A percentile compares a stretch with the other conserved stretches of the same genome.
Evolutionary conservation across 352 stramenopile species (phyloP).

Genomic region (Blastocystis sp.): DNA sequence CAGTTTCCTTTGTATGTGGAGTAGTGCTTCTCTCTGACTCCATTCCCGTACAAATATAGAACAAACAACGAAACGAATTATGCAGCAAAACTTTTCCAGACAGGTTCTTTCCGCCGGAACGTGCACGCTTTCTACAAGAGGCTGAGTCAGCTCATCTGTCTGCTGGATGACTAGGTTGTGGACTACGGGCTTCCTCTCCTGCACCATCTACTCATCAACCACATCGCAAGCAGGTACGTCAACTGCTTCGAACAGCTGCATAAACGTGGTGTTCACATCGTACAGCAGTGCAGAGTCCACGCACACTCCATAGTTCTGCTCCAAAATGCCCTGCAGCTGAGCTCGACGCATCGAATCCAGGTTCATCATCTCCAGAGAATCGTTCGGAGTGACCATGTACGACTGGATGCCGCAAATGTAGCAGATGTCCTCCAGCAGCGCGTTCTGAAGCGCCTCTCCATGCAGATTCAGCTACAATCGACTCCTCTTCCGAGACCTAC

Average conservation of each 20-base stretch:
- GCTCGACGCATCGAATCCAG: slow-evolving; percentile 13
- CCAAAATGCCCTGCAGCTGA: slow-evolving; percentile 1
- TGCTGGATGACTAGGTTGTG: neutral
- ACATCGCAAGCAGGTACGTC: neutral
- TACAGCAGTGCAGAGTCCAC: neutral
- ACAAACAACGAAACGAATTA: neutral
- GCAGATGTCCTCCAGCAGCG: slow-evolving; percentile 37
- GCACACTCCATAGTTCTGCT: slow-evolving; percentile 1
- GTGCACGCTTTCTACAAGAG: neutral
- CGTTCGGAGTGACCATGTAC: slow-evolving; percentile 4
- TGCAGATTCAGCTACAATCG: neutral
- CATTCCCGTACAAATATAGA: neutral
- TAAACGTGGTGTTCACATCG: slow-evolving; percentile 27
- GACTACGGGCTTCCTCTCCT: neutral
- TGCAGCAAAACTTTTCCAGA: neutral
- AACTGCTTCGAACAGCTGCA: neutral
- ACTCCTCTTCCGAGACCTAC: neutral
- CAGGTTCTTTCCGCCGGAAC: neutral
- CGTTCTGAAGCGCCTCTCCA: neutral
- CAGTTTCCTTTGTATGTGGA: too few relatives aligned
- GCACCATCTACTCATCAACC: neutral
- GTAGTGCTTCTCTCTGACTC: neutral
- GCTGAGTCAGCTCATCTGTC: neutral
- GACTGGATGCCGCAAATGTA: neutral
- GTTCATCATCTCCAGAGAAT: slow-evolving; percentile 38